Base-by-base conservation (phyloP, 2,329 filamentous ascomycete genomes). In the Amphichorda felina region DNA sequence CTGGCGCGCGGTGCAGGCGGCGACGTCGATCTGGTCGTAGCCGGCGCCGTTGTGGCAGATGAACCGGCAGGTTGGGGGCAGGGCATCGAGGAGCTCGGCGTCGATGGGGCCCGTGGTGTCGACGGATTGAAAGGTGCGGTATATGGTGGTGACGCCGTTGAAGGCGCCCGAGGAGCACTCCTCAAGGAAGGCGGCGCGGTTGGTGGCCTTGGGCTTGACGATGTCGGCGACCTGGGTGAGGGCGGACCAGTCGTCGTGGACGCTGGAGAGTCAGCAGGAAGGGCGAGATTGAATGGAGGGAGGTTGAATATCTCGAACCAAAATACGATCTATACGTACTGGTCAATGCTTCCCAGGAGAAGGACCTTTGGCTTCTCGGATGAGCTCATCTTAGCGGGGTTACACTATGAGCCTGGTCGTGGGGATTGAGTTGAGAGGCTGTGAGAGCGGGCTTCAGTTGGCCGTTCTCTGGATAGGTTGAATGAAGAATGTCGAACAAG, bases 11-110 rank as follows among this genome's bases (percentile, higher is more conserved):
- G 75, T 80, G 63, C 83, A 89, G 27, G 81, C 79, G 32, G 70
- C 54, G 8, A 88, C 66, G 54, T 88, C 79, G 42, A 93, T 67
- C 54, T 87, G 80, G 55, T 94, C 86, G 58, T 94, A 94, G 26
- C 87, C 87, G 38, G 86, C 83, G 41, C 83, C 73, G 45, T 75
- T 75, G 52, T 79, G 74, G 47, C 68, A 74, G 43, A 80, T 59
- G 47, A 72, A 79, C 40, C 60, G 61, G 30, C 79, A 54, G 13
- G 61, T 64, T n/a, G 52, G 43, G 4, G 75, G 74, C 15, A 79
- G 54, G 2, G 56, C 66, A 30, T 65, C 55, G 25, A 88, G 57
- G n/a, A 91, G 56, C 54, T 85, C 81, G 30, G 66, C 66, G 51
- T 93, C 82, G 41, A 91, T 61, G 15, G 62, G 57, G 2, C 86